Evolutionary conservation across 306 rosid species (phyloP), one percentile per base, ranked within the genome.

Genomic region (Cicer cuneatum): DNA sequence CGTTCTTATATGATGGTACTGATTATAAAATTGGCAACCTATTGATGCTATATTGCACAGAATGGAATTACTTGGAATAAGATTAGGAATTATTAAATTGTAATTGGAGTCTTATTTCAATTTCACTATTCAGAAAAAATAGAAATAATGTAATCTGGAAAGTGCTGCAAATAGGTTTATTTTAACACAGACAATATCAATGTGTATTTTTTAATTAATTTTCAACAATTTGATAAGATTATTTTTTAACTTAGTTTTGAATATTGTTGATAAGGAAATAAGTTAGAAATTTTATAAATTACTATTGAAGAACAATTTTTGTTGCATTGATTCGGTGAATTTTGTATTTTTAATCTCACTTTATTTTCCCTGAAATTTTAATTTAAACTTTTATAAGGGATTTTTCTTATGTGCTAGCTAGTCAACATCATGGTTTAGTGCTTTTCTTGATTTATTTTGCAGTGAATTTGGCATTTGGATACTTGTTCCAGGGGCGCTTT

Each of bases 401-500:
- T 7, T 80, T 81, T 49, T 54, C 51, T 64, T 51, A 11, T 40
- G 40, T 49, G 18, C 56, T 39, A 42, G 18, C 56, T 39, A 42
- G 43, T 71, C 52, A 51, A 65, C 38, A 13, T 61, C 60, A 19
- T 16, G 42, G 77, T 69, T 33, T 49, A 66, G 45, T 47, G 21
- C 51, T 39, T 54, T 66, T 66, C 62, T 69, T 40, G 57, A 46
- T 81, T 74, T 81, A 14, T 70, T 54, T 87, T 85, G 86, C 78
- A 93, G 98, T 93, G 54, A 93, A 93, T 80, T 78, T 93, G 88
- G 94, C 90, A 42, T 91, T 89, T 86, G 98, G 92, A 75, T 86
- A 75, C 79, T 93, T 91, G 98, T 78, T 91, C 29, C 82, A 88
- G 81, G 94, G 88, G 75, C 79, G 76, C 52, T 85, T 75, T 76